Percentiles rank a stretch among this genome's conserved stretches.
Evolutionary conservation across 2,329 filamentous ascomycete genomes (phyloP).

Genomic region (Zelopaecilomyces penicillatus): DNA sequence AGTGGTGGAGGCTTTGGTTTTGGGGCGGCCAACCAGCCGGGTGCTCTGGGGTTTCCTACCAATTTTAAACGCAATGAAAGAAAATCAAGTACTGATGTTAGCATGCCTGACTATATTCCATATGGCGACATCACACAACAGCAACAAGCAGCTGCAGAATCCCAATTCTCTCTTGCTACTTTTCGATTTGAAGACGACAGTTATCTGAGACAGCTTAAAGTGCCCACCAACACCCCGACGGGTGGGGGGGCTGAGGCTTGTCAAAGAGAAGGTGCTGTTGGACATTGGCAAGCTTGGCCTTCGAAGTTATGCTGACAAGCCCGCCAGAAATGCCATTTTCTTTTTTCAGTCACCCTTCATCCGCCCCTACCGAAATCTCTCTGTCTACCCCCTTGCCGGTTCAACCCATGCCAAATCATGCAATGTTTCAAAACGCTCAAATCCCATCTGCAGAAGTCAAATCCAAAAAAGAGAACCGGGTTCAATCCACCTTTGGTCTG

Average conservation of each 20-base stretch:
- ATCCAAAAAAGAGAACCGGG: slow-evolving; percentile 36
- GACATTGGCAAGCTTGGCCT: neutral
- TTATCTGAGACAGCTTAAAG: slow-evolving; percentile 21
- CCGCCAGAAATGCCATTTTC: too few species aligned
- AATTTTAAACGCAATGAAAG: slow-evolving; percentile 9
- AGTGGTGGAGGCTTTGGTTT: slow-evolving; percentile 11
- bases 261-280: slow-evolving; percentile 13
- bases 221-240: slow-evolving; percentile 36
- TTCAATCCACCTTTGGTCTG: slow-evolving; percentile 10
- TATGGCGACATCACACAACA: slow-evolving; percentile 4
- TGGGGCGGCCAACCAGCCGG: slow-evolving; percentile 3
- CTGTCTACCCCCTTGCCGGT: slow-evolving; percentile 41
- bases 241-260: slow-evolving; percentile 10
- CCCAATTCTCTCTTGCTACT: slow-evolving; percentile 10
- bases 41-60: slow-evolving; percentile 6
- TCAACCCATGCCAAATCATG: slow-evolving; percentile 33
- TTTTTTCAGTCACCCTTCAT: too few species aligned
- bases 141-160: neutral
- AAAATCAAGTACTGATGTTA: slow-evolving; percentile 30
- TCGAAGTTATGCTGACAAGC: too few species aligned
- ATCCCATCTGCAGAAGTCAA: slow-evolving; percentile 29
- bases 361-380: slow-evolving; percentile 16
- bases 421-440: slow-evolving; percentile 21
- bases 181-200: slow-evolving; percentile 26
- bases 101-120: slow-evolving; percentile 34